Evolutionary conservation across 2,329 filamentous ascomycete genomes (phyloP).

Genomic region (Dothideomycetidae sp.): DNA sequence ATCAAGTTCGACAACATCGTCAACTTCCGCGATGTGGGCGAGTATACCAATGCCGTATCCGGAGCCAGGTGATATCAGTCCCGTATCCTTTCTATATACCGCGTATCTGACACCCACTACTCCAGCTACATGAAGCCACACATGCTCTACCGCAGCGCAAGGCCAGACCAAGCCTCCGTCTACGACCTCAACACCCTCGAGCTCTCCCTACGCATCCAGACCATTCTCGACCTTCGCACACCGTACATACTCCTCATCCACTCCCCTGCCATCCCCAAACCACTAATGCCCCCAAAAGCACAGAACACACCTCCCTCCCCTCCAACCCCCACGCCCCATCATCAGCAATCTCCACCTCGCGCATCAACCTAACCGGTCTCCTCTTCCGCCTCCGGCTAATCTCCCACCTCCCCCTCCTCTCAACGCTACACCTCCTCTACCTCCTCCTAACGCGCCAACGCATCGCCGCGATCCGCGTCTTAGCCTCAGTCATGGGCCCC

Average conservation of each 20-base stretch:
- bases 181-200: constrained; percentile 46
- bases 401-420: constrained; percentile 52
- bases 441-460: constrained; percentile 54
- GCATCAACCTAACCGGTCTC: constrained; percentile 61
- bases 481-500: constrained; percentile 56
- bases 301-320: constrained; percentile 57
- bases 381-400: constrained; percentile 56
- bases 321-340: constrained; percentile 21
- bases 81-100: no score
- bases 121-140: constrained; percentile 19
- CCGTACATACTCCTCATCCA: constrained; percentile 35
- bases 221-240: constrained; percentile 66
- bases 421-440: constrained; percentile 47
- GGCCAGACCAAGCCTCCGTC: constrained; percentile 55
- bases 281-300: constrained; percentile 33
- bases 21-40: constrained; percentile 67
- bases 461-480: constrained; percentile 52
- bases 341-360: constrained; percentile 33
- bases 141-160: constrained; percentile 49
- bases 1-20: constrained; percentile 42
- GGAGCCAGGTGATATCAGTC: constrained; percentile 45
- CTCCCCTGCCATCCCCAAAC: constrained; percentile 6
- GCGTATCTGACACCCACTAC: no score
- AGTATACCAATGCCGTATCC: constrained; percentile 47
- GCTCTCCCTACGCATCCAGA: constrained; percentile 49